Evolutionary conservation across 75 land plant species (phyloP).

Genomic region (Pinus taeda): DNA sequence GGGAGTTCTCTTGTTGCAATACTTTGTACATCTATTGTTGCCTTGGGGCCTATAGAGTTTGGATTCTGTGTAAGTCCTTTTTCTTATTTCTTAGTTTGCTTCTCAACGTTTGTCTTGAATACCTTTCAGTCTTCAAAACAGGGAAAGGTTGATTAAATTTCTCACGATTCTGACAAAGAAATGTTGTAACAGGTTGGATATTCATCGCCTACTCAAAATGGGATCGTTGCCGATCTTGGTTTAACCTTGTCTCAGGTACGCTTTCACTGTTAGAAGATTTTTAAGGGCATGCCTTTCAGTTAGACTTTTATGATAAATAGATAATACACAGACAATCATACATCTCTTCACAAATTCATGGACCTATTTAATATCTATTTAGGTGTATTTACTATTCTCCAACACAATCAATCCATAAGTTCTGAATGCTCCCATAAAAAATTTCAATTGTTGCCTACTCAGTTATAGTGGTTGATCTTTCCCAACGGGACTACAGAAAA

Average conservation of each 20-base stretch:
- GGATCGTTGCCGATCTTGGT: conserved; percentile 56
- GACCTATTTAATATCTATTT: not conserved
- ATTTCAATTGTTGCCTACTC: too few relatives aligned
- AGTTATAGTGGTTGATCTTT: not conserved
- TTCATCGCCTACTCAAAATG: conserved; percentile 76
- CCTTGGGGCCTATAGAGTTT: conserved; percentile 84
- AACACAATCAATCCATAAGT: not conserved
- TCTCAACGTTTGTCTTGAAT: not conserved
- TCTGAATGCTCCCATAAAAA: not conserved
- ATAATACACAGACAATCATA: not conserved
- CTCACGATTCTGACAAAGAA: not conserved
- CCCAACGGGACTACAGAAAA: not conserved
- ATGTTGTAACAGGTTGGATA: conserved; percentile 52
- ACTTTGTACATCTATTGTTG: conserved; percentile 75
- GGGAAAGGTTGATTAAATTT: not conserved
- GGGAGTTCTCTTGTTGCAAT: conserved; percentile 13
- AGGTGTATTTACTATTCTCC: not conserved
- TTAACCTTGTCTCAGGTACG: conserved; percentile 70
- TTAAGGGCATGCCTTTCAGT: not conserved
- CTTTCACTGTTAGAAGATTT: not conserved
- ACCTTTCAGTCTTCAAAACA: not conserved
- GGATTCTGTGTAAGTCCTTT: conserved; percentile 71
- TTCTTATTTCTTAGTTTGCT: not conserved
- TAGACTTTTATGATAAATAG: not conserved
- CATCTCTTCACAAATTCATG: not conserved